phyloP scores from a whole-genome alignment of 768 basidiomycete genomes.

The Suillus alpinus region DNA sequence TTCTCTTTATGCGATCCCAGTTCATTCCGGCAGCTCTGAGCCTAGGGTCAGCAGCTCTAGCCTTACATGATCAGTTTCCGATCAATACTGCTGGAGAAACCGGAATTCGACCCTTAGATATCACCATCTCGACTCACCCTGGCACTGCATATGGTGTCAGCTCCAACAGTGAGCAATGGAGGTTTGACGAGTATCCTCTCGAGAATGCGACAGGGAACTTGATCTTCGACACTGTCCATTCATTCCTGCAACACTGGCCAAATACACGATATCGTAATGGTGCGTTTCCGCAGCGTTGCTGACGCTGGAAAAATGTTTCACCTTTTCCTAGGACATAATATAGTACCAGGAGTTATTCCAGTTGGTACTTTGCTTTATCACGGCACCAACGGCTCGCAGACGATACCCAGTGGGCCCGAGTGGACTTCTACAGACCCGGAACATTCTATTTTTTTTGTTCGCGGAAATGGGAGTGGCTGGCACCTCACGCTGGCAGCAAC shows the following conservation, averaged over 20 bases:
- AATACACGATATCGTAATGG: conserved; percentile 37
- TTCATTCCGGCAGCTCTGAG: background rate
- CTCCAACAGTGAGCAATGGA: conserved; percentile 14
- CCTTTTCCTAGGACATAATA: conserved; percentile 22
- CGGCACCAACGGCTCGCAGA: conserved; percentile 9
- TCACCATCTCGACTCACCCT: background rate
- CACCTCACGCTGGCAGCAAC: too few species aligned
- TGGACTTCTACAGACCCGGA: conserved; percentile 32
- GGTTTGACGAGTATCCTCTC: conserved; percentile 16
- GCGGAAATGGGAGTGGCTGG: conserved; percentile 13
- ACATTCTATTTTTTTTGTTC: conserved; percentile 35
- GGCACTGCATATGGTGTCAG: background rate
- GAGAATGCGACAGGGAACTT: conserved; percentile 28
- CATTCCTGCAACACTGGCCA: conserved; percentile 40
- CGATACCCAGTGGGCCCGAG: conserved; percentile 25
- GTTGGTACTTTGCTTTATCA: conserved; percentile 37
- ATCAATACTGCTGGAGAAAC: background rate
- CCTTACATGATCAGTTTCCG: background rate
- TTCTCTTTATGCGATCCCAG: background rate
- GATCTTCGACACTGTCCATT: too few species aligned
- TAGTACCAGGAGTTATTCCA: conserved; percentile 33
- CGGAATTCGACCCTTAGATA: background rate
- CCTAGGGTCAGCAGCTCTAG: background rate
- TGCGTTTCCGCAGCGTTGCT: background rate
- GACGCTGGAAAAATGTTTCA: too few species aligned